These are phyloP conservation scores for Penicillium griseofulvum DNA, from an alignment of 2,329 filamentous ascomycete genomes.

Conservation along the genomic window DNA sequence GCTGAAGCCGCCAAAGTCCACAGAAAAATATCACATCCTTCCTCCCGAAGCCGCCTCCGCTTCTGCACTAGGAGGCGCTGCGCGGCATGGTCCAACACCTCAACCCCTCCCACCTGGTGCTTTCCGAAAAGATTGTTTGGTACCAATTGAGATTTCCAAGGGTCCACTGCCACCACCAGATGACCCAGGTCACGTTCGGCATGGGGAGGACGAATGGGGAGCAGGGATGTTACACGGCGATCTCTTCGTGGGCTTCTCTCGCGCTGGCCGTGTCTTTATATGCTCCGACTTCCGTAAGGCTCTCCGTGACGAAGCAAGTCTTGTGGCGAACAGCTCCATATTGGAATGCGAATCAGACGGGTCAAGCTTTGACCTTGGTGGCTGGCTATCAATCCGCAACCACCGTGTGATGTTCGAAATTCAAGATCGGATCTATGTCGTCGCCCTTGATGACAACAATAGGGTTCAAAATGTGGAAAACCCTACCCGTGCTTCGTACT, in stretches of 20 bases:
- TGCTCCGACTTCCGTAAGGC: slow-evolving; percentile 46
- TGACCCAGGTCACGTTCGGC: slow-evolving; percentile 25
- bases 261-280: slow-evolving; percentile 45
- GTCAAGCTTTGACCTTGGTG: slow-evolving; percentile 46
- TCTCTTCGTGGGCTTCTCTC: slow-evolving; percentile 46
- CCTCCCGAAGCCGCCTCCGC: slow-evolving; percentile 21
- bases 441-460: slow-evolving; percentile 40
- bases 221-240: slow-evolving; percentile 45
- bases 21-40: slow-evolving; percentile 36
- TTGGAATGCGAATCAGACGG: slow-evolving; percentile 45
- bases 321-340: slow-evolving; percentile 31
- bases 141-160: slow-evolving; percentile 26
- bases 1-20: slow-evolving; percentile 36
- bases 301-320: slow-evolving; percentile 26
- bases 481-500: slow-evolving; percentile 29
- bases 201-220: slow-evolving; percentile 48
- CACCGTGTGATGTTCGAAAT: slow-evolving; percentile 47
- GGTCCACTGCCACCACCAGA: slow-evolving; percentile 26
- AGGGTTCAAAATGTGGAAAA: slow-evolving; percentile 21
- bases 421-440: slow-evolving; percentile 44
- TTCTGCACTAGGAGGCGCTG: slow-evolving; percentile 20
- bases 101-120: slow-evolving; percentile 16
- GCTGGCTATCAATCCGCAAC: slow-evolving; percentile 47
- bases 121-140: slow-evolving; percentile 26
- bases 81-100: slow-evolving; percentile 22